Evolutionary conservation across 495 filamentous ascomycete species (phyloP), one percentile per base, ranked within the genome.

Genomic region (Pseudotulostoma volvatum): DNA sequence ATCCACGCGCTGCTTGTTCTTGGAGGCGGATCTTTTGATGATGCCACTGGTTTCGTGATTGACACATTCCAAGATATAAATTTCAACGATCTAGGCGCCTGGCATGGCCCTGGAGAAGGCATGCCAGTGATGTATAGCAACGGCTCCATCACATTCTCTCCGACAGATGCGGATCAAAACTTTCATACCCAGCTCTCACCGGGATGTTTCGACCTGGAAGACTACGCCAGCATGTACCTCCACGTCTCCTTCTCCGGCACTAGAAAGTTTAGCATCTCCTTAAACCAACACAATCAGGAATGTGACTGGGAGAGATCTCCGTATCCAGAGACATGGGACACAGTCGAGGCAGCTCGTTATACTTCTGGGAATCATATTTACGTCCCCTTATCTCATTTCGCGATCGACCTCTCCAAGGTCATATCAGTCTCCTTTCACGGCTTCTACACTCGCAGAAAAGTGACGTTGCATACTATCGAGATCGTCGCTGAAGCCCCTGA

Each of bases 301-400:
- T 86, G 81, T 48, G 63, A 76, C 45, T 61, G 68, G 9, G 44
- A 42, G 15, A 63, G 72, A 13, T 61, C 61, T n/a, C 80, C 81
- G 0, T 84, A 69, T 46, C 79, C 80, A 0, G 78, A 75, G 48
- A 81, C 79, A 3, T 79, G 77, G 64, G 81, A 86, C 50, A 77
- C 71, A 1, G 63, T 83, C 14, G 76, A 84, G 45, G 79, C 79
- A 1, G 60, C 69, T 2, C 66, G 79, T 31, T 28, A 28, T 28
- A 5, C 23, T 28, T 11, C 11, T 5, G 56, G 45, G 13, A 58
- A 54, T 0, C 74, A 84, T 46, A 75, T 85, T 46, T 85, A 81
- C 52, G 71, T 85, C 34, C 81, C 81, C 0, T 51, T 87, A n/a
- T 61, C 60, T 19, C 81, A 87, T 53, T 87, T 86, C 60, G 57